A percentile compares a stretch with the other conserved stretches of the same genome.
Evolutionary conservation across 2,329 filamentous ascomycete genomes (phyloP).

Genomic region (Lecanoromycetidae sp.): DNA sequence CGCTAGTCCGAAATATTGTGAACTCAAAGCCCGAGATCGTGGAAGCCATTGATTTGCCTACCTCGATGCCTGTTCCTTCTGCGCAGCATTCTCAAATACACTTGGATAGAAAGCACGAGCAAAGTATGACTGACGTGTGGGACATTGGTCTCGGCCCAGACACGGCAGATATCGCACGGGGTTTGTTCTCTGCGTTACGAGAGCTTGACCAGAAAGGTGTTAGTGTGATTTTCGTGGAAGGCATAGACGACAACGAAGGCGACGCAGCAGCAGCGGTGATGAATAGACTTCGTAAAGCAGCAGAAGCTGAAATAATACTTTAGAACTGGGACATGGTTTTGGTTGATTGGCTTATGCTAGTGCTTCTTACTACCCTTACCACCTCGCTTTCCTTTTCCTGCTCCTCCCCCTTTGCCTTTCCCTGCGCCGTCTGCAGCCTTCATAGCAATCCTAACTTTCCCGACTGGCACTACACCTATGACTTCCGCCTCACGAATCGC

Average conservation of each 20-base stretch:
- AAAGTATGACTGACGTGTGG: slow-evolving; percentile 3
- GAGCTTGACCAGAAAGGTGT: slow-evolving; percentile 70
- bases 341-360: background rate
- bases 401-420: slow-evolving; percentile 24
- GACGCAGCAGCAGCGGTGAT: slow-evolving; percentile 79
- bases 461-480: slow-evolving; percentile 66
- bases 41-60: background rate
- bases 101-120: slow-evolving; percentile 12
- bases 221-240: slow-evolving; percentile 81
- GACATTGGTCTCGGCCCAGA: slow-evolving; percentile 46
- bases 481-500: slow-evolving; percentile 71
- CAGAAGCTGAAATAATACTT: slow-evolving; percentile 40
- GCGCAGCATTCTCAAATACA: background rate
- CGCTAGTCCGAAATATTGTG: background rate
- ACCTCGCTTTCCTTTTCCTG: slow-evolving; percentile 12
- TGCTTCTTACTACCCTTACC: slow-evolving; percentile 27
- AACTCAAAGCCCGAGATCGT: background rate
- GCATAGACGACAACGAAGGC: slow-evolving; percentile 58
- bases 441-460: slow-evolving; percentile 70
- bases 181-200: slow-evolving; percentile 74
- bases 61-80: background rate
- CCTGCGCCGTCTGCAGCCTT: slow-evolving; percentile 40
- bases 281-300: slow-evolving; percentile 71
- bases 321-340: background rate
- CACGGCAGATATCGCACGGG: slow-evolving; percentile 65